These are phyloP conservation scores for Entophlyctis helioformis DNA, from an alignment of 192 early-diverging fungal species.

Conservation along the genomic window DNA sequence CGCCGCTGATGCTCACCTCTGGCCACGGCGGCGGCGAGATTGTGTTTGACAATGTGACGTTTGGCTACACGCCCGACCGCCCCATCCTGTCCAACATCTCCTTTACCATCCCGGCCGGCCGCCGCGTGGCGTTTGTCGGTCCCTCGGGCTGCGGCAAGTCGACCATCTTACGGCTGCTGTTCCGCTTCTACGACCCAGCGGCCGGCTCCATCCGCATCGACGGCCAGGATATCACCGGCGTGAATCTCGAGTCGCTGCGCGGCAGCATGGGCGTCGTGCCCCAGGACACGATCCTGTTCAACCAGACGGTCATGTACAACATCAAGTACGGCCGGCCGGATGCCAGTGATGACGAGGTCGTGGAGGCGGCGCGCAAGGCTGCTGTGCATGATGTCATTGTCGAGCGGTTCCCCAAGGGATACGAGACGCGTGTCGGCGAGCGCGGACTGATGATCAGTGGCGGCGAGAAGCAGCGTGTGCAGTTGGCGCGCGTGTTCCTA, in stretches of 20 bases:
- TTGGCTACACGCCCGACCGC: slow-evolving; percentile 71
- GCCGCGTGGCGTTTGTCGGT: slow-evolving; percentile 84
- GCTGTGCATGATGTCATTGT: slow-evolving; percentile 66
- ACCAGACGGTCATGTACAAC: slow-evolving; percentile 83
- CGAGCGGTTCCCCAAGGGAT: slow-evolving; percentile 57
- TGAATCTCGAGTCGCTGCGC: slow-evolving; percentile 74
- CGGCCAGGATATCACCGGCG: slow-evolving; percentile 64
- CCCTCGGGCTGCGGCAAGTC: slow-evolving; percentile 84
- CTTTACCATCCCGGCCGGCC: slow-evolving; percentile 77
- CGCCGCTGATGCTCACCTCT: slow-evolving; percentile 10
- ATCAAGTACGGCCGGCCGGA: slow-evolving; percentile 75
- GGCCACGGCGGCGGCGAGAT: slow-evolving; percentile 49
- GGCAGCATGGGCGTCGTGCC: slow-evolving; percentile 75
- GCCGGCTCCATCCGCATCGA: slow-evolving; percentile 73
- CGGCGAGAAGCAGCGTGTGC: slow-evolving; percentile 71
- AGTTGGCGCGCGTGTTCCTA: slow-evolving; percentile 85
- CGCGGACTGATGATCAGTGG: slow-evolving; percentile 61
- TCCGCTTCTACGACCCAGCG: slow-evolving; percentile 88
- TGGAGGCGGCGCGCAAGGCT: slow-evolving; percentile 60
- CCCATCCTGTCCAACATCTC: slow-evolving; percentile 46
- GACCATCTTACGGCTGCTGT: slow-evolving; percentile 62
- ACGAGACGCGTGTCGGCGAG: slow-evolving; percentile 82
- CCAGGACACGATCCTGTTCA: slow-evolving; percentile 91
- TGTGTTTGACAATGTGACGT: slow-evolving; percentile 73
- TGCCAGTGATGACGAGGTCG: slow-evolving; percentile 43